Base-by-base conservation (phyloP, 805 yeast genomes). In the Teunomyces pallodes region DNA sequence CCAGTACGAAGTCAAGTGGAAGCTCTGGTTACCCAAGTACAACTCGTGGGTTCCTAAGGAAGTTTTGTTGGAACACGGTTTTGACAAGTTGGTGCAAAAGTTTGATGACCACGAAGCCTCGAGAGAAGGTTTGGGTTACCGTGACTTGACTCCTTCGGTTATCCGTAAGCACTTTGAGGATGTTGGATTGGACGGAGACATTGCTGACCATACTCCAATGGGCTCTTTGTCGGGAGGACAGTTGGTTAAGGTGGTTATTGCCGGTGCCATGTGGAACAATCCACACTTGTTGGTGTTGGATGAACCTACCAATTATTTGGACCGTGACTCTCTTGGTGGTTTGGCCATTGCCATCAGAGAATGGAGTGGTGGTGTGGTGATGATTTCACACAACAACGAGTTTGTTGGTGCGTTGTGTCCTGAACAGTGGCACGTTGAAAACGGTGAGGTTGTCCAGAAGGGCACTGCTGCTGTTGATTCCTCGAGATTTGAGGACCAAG, bases 251-350 rank as follows among this genome's bases (percentile, higher is more conserved):
- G 98, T 92, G 54, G 99, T 92, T 51, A 92, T 92, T 75, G 98
- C 98, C 10, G 99, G 98, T 72, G 97, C 98, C 55, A 92, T 92
- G 94, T 92, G 99, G 99, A 92, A 94, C 74, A 94, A 92, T 66
- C 99, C 99, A 14, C 99, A 92, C 70, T 81, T 92, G 69, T 80
- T 92, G 54, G 99, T 92, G 38, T 79, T 92, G 52, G 99, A 92
- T 72, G 99, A 92, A 81, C 99, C 99, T 67, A 92, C 98, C 62
- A 92, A 92, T 75, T 92, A 94, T 77, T 78, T 92, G 73, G 99
- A 92, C 72, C 86, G 99, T 78, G 99, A 92, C 69, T 91, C 98
- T 24, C 79, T 92, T 53, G 99, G 98, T 69, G 99, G 97, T 42
- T 79, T 92, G 58, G 98, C 99, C 27, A 83, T 92, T 60, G 99